phyloP scores from a whole-genome alignment of 2,329 filamentous ascomycete genomes.

The Metarhizium guizhouense region DNA sequence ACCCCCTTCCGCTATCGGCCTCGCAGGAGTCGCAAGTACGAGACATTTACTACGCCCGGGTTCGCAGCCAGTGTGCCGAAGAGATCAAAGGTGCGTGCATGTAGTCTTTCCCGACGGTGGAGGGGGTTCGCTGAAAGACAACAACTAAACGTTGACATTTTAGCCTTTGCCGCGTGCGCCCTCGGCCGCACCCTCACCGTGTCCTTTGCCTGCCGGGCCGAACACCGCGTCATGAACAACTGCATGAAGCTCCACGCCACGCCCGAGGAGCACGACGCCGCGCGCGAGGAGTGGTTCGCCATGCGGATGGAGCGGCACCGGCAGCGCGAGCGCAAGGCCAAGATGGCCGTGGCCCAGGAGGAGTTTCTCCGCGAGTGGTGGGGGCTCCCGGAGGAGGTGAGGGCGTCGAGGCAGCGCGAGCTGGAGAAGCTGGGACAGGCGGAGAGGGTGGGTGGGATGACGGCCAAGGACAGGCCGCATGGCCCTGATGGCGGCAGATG shows the following conservation, averaged over 20 bases:
- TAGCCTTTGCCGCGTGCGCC: slow-evolving; percentile 89
- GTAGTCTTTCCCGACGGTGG: too few relatives aligned
- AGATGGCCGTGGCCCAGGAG: slow-evolving; percentile 52
- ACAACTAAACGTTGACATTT: too few relatives aligned
- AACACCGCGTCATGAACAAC: slow-evolving; percentile 80
- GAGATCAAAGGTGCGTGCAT: slow-evolving; percentile 62
- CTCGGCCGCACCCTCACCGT: slow-evolving; percentile 77
- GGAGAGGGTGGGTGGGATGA: slow-evolving; percentile 48
- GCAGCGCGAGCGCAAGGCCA: slow-evolving; percentile 56
- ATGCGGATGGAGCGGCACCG: slow-evolving; percentile 60
- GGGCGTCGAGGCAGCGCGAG: slow-evolving; percentile 38
- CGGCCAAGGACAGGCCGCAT: slow-evolving; percentile 25
- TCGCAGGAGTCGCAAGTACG: slow-evolving; percentile 75
- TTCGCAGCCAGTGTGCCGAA: slow-evolving; percentile 63
- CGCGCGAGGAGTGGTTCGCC: slow-evolving; percentile 89
- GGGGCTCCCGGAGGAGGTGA: slow-evolving; percentile 50
- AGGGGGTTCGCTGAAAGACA: too few relatives aligned
- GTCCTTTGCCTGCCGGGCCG: slow-evolving; percentile 72
- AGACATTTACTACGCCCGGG: slow-evolving; percentile 71
- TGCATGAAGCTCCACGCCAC: slow-evolving; percentile 89
- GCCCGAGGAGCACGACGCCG: slow-evolving; percentile 74
- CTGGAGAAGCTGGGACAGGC: slow-evolving; percentile 39
- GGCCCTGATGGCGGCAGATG: slow-evolving; percentile 3
- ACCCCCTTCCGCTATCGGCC: slow-evolving; percentile 75
- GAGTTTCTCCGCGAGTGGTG: slow-evolving; percentile 60